Evolutionary conservation across 352 stramenopile genomes (phyloP).

Genomic region (Pythium coloratum): DNA sequence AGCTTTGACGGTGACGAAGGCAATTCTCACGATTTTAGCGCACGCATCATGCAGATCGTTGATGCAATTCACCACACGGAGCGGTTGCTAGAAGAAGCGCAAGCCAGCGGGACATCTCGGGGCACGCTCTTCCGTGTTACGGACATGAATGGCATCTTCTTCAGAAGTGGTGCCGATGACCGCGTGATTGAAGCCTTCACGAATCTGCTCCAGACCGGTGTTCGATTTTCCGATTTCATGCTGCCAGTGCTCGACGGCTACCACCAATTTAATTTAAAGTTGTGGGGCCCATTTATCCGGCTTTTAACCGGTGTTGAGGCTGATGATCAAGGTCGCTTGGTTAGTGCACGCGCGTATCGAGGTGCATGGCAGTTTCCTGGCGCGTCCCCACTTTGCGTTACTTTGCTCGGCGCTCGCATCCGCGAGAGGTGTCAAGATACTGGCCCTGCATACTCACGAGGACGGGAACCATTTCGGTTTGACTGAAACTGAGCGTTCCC

Average conservation of each 20-base stretch:
- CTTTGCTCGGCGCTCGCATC: conserved; percentile 5
- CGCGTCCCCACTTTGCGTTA: background rate
- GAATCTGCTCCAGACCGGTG: background rate
- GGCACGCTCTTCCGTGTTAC: background rate
- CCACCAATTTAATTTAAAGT: background rate
- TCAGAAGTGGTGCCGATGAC: background rate
- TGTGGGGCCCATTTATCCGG: conserved; percentile 2
- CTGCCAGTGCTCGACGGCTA: background rate
- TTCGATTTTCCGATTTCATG: background rate
- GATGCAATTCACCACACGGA: conserved; percentile 1
- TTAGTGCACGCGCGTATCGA: background rate
- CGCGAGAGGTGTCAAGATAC: background rate
- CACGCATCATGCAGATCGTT: background rate
- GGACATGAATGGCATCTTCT: background rate
- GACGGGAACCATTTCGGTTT: background rate
- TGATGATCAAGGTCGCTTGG: conserved; percentile 2
- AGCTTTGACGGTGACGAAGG: background rate
- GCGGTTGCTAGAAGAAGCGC: background rate
- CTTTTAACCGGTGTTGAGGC: background rate
- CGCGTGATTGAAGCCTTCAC: conserved; percentile 5
- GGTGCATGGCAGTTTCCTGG: background rate
- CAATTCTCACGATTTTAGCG: background rate
- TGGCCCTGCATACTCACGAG: background rate
- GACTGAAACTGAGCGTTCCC: background rate
- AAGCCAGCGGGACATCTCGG: too few relatives aligned